Evolutionary conservation across 2,329 filamentous ascomycete species (phyloP), one percentile per base, ranked within the genome.

Genomic region (Colletotrichum shisoi): DNA sequence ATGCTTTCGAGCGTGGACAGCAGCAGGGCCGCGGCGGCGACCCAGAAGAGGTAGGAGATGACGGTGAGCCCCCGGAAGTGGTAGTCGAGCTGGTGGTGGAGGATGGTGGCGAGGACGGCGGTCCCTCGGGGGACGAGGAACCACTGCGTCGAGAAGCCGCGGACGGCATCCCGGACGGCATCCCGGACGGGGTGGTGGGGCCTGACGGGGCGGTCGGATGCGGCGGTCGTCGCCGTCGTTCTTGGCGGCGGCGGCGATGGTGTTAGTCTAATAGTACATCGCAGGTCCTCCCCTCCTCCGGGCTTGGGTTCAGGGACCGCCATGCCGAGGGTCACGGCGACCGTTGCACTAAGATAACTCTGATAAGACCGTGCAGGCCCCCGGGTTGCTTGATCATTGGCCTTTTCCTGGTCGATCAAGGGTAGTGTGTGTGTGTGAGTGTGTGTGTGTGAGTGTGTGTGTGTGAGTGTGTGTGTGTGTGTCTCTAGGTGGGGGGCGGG

Each of bases 81-180:
- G 66, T 81, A 81, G 66, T 77, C 71, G 1, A 79, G 70, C 52
- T 76, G 74, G 63, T 76, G 74, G 63, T 77, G 73, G 1, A 81
- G 73, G 51, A 79, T 71, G 8, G 79, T 69, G 15, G 75, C 72
- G 8, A 78, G 69, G 62, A 79, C 77, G 27, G 76, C 74, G 2
- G 74, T 79, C 19, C 78, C 77, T 70, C 80, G 78, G 0, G 78
- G 75, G 31, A 79, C 64, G 8, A 79, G 73, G 66, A 80, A 78
- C 76, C 77, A 79, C 69, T 63, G 72, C 11, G 76, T 76, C 1
- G 72, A 72, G 63, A 79, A 79, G 57, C 74, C 73, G 66, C 72
- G 74, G n/a, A 79, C 63, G 2, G 71, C 72, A 4, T 24, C 46
- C 6, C 72, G 74, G n/a, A 79, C 63, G 2, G 71, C 72, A 4